Percentiles rank a stretch among this genome's conserved stretches.
Evolutionary conservation across 2,329 filamentous ascomycete species (phyloP).

Genomic region (Trichothecium roseum): DNA sequence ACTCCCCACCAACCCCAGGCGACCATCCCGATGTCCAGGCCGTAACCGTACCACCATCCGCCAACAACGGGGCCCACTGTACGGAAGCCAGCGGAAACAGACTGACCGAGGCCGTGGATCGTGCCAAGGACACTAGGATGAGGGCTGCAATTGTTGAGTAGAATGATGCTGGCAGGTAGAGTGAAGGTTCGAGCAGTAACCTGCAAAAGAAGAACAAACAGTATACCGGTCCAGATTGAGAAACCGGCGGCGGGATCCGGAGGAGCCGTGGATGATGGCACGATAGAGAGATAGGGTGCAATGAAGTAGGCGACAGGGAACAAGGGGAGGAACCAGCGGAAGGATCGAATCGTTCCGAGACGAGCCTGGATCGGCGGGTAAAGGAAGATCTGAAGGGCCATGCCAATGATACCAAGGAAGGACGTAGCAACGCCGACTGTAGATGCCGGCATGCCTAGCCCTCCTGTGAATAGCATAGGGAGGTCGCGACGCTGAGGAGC

Average conservation of each 20-base stretch:
- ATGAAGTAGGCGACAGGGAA: constrained; percentile 60
- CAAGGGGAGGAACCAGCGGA: constrained; percentile 52
- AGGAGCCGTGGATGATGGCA: constrained; percentile 38
- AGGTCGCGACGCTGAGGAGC: constrained; percentile 19
- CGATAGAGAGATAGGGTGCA: constrained; percentile 54
- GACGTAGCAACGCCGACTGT: constrained; percentile 61
- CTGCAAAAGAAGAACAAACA: constrained; percentile 54
- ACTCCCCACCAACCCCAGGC: constrained; percentile 37
- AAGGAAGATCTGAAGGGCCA: constrained; percentile 56
- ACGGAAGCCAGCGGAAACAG: constrained; percentile 36
- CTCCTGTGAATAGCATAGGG: constrained; percentile 50
- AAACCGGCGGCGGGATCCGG: constrained; percentile 34
- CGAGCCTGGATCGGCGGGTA: constrained; percentile 56
- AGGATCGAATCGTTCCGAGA: constrained; percentile 57
- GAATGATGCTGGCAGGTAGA: constrained; percentile 45
- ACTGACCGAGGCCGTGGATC: constrained; percentile 43
- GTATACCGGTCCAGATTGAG: constrained; percentile 50
- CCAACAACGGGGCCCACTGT: constrained; percentile 40
- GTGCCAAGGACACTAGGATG: constrained; percentile 48
- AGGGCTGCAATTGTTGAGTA: constrained; percentile 51
- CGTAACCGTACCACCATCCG: constrained; percentile 35
- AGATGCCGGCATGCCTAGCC: constrained; percentile 55
- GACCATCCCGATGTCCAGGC: constrained; percentile 33
- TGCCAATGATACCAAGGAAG: constrained; percentile 58
- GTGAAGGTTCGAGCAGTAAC: constrained; percentile 65